These are phyloP conservation scores for Suhomyces faveliae DNA, from an alignment of 805 yeast genomes.

Conservation along the genomic window DNA sequence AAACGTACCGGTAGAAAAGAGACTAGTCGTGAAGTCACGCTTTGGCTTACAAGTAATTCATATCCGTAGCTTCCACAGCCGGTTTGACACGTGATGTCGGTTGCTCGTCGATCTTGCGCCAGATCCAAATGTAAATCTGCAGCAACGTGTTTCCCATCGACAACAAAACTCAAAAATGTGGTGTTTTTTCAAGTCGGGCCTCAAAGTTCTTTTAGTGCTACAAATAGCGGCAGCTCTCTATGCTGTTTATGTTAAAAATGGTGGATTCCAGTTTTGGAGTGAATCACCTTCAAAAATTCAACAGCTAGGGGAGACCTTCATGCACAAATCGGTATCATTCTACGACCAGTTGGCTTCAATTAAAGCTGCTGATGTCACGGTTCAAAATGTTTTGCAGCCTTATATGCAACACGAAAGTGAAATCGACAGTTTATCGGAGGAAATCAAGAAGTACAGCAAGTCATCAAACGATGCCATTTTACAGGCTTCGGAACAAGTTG, in stretches of 20 bases:
- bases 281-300: not conserved
- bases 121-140: not conserved
- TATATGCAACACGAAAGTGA: not conserved
- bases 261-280: not conserved
- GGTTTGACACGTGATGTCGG: not conserved
- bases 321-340: not conserved
- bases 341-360: not conserved
- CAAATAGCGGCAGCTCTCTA: not conserved
- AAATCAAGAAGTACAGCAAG: not conserved
- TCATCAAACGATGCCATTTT: not conserved
- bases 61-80: not conserved
- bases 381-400: not conserved
- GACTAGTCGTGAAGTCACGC: not conserved
- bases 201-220: not conserved
- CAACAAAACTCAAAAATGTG: not conserved
- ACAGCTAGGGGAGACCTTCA: not conserved
- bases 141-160: not conserved
- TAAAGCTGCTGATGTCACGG: not conserved
- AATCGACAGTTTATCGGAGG: not conserved
- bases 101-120: not conserved
- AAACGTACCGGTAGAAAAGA: too few species aligned
- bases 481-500: not conserved
- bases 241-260: not conserved
- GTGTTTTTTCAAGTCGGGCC: not conserved
- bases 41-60: not conserved